Percentiles rank a stretch among this genome's conserved stretches.
Evolutionary conservation across 108 stramenopile genomes (phyloP).

Genomic region (Nannochloropsis salina): DNA sequence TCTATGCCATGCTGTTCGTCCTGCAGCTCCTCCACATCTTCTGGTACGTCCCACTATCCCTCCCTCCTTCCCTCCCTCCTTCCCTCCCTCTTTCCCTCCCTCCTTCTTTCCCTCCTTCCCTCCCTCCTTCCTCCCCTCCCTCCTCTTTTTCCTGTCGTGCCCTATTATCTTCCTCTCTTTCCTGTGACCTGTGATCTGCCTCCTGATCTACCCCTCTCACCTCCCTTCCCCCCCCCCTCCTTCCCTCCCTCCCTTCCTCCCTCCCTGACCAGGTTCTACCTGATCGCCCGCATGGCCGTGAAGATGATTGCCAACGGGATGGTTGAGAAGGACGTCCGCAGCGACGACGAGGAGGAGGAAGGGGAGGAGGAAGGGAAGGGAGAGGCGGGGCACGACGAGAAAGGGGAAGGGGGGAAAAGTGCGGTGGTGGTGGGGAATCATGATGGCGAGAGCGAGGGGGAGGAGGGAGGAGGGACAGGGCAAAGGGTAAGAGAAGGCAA

Average conservation of each 20-base stretch:
- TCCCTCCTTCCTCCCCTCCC: not conserved
- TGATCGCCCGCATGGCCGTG: conserved; percentile 23
- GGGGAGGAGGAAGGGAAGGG: not conserved
- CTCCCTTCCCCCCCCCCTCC: not conserved
- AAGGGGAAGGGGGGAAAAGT: not conserved
- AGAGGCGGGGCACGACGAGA: too few species aligned
- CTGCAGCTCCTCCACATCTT: not conserved
- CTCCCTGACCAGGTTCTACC: conserved; percentile 25
- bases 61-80: too few species aligned
- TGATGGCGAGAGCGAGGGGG: not conserved
- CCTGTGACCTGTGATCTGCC: too few species aligned
- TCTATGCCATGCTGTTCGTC: not conserved
- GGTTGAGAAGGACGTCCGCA: conserved; percentile 19
- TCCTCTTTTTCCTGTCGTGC: not conserved
- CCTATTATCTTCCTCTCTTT: not conserved
- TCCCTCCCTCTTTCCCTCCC: too few species aligned
- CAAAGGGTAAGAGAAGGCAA: not conserved
- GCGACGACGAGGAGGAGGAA: conserved; percentile 26
- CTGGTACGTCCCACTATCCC: not conserved
- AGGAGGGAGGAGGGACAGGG: not conserved
- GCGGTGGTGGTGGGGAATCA: not conserved
- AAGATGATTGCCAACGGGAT: not conserved
- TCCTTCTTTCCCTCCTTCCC: not conserved
- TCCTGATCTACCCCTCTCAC: not conserved
- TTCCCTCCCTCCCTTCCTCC: too few species aligned